Base-by-base conservation (phyloP, 2,329 filamentous ascomycete genomes). In the Elsinoe ampelina region DNA sequence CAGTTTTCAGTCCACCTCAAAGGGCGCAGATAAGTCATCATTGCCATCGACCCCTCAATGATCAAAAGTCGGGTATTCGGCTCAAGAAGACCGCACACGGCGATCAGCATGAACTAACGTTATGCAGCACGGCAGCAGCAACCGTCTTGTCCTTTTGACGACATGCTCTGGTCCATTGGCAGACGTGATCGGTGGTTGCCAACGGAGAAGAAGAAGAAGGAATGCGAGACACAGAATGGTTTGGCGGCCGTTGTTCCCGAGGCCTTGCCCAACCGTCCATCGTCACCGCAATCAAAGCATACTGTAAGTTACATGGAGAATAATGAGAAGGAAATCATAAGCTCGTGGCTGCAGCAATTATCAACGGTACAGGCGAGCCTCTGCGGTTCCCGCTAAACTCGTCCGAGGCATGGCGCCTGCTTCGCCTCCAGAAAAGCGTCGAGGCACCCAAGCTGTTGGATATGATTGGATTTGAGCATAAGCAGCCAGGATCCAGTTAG, bases 301-400 rank as follows among this genome's bases (percentile, higher is more conserved):
- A n/a, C n/a, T n/a, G n/a, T n/a, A n/a, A n/a, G n/a, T n/a, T n/a
- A n/a, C n/a, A n/a, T n/a, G n/a, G n/a, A n/a, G n/a, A n/a, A n/a
- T n/a, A n/a, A 39, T 34, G 32, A 34, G 48, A 17, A 12, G 19
- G 26, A 52, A 52, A 38, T n/a, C n/a, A n/a, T 52, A 52, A 52
- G 48, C 34, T 52, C 48, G 48, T 52, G 48, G 48, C 48, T 52
- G 48, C 48, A 52, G 48, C 48, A 52, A 52, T 52, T 38, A 52
- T 52, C 48, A 39, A 52, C 48, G 35, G 48, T 39, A 52, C 26
- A 50, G 45, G 45, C 30, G 45, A 35, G 45, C 26, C 26, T 35
- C 45, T 50, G 45, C 30, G 45, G 45, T 50, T 34, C 26, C 45
- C 45, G 17, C 45, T 50, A 45, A 22, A n/a, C 45, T 50, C 11